Evolutionary conservation across 768 basidiomycete species (phyloP), one percentile per base, ranked within the genome.

Genomic region (Mycena haematopus): DNA sequence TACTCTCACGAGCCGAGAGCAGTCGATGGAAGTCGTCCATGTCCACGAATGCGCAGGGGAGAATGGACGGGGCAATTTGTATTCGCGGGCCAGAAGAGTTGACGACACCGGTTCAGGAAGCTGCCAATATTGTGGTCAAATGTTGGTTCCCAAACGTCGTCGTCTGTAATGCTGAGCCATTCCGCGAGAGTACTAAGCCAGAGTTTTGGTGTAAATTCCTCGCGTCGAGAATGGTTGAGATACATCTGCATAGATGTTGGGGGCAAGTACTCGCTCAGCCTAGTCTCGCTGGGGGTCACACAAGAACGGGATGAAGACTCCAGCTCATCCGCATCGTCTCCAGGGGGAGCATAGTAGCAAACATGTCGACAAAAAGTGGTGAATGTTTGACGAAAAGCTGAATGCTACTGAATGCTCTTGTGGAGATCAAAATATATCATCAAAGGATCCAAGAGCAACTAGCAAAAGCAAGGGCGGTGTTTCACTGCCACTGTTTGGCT

Each of bases 31-130:
- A 29, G 14, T 58, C 49, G 24, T 44, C 50, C 14, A 61, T 35
- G 17, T 61, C 35, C 27, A 62, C n/a, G 29, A 56, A 56, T 17
- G 60, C 60, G 22, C 51, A 56, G 2, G 60, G 54, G 15, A 62
- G 54, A 7, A 62, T 56, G n/a, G 36, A 15, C 1, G 49, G 11
- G 13, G 17, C 47, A 6, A n/a, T n/a, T 52, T 22, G 40, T 47
- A 62, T 55, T 56, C 55, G 31, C 42, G 55, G 7, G 61, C 61
- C 40, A 62, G 40, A 7, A 17, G 42, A 45, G 56, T 62, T 1
- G 61, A 51, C 6, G 61, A 52, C 6, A 29, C 40, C 9, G 55
- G 55, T 25, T 62, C 50, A 17, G 55, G 61, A 38, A 56, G 24
- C 3, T 14, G 15, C 21, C 55, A 50, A 21, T 56, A 19, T 29